Percentiles rank a stretch among this genome's conserved stretches.
Evolutionary conservation across 129 eudicot genomes (phyloP).

Genomic region (Heracleum sosnowskyi): DNA sequence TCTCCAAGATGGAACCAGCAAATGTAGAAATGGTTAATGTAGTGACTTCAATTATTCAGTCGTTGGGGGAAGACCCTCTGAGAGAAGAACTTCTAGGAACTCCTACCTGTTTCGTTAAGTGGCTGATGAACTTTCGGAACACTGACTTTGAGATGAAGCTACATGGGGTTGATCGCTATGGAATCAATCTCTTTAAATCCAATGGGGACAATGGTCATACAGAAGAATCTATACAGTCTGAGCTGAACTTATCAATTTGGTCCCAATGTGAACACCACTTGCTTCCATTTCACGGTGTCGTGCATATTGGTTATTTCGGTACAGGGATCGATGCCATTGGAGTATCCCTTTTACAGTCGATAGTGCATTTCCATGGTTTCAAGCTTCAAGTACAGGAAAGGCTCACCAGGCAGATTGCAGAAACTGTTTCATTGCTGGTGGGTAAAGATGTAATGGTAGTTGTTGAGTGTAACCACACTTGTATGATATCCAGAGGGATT

Average conservation of each 20-base stretch:
- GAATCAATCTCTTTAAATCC: constrained; percentile 16
- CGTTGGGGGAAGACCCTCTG: constrained; percentile 75
- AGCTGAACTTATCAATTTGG: constrained; percentile 64
- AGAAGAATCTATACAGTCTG: constrained; percentile 35
- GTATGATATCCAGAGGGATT: constrained; percentile 91
- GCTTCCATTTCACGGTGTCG: constrained; percentile 89
- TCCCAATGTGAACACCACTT: constrained; percentile 95
- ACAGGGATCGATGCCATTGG: constrained; percentile 32
- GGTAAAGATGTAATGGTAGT: constrained; percentile 87
- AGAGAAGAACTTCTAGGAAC: constrained; percentile 73
- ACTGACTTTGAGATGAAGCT: constrained; percentile 57
- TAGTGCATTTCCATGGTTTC: constrained; percentile 83
- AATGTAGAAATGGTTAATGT: constrained; percentile 42
- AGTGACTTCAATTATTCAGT: constrained; percentile 44
- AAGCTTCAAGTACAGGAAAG: constrained; percentile 97
- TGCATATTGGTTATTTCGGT: constrained; percentile 68
- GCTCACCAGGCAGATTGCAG: constrained; percentile 89
- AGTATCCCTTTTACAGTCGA: constrained; percentile 59
- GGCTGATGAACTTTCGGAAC: constrained; percentile 65
- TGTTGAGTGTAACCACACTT: constrained; percentile 83
- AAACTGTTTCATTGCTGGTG: constrained; percentile 63
- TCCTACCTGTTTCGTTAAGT: constrained; percentile 59
- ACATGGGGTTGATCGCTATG: constrained; percentile 30
- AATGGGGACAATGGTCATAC: not conserved
- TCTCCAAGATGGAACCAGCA: constrained; percentile 23